Conservation (phyloP, 768 basidiomycete species). For the Boletales sp. region DNA sequence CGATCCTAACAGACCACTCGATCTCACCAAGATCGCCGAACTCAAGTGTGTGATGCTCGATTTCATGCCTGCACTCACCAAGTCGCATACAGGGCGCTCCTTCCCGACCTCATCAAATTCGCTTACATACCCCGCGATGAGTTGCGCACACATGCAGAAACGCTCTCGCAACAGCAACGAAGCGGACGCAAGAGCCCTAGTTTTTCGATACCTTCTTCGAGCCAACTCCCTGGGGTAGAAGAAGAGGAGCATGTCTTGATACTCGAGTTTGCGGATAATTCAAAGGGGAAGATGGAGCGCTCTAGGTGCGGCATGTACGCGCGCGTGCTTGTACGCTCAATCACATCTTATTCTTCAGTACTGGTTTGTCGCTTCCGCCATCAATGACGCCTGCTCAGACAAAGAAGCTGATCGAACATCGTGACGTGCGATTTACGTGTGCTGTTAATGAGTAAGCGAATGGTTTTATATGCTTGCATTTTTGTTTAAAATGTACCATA, state of each 20-base stretch:
- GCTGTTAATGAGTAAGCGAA: conserved; percentile 65
- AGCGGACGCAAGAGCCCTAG: conserved; percentile 40
- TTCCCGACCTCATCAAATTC: conserved; percentile 78
- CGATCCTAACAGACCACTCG: conserved; percentile 58
- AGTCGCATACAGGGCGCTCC: conserved; percentile 53
- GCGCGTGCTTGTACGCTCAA: too few relatives aligned
- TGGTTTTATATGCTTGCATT: not conserved
- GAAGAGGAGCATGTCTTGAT: conserved; percentile 49
- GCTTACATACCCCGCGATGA: conserved; percentile 71
- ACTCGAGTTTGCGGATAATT: conserved; percentile 49
- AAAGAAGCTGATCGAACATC: conserved; percentile 66
- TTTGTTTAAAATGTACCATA: conserved; percentile 21
- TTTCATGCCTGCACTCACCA: not conserved
- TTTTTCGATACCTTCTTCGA: conserved; percentile 31
- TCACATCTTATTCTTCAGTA: conserved; percentile 7
- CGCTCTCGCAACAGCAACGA: conserved; percentile 16
- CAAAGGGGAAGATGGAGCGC: conserved; percentile 30
- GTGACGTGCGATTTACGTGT: conserved; percentile 59
- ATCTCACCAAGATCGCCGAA: conserved; percentile 75
- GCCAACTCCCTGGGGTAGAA: conserved; percentile 23
- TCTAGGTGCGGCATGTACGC: conserved; percentile 18
- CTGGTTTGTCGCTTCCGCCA: conserved; percentile 21
- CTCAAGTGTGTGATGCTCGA: conserved; percentile 54
- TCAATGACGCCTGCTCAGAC: conserved; percentile 53
- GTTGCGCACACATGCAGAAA: conserved; percentile 50